Percentiles rank a stretch among this genome's conserved stretches.
These are phyloP conservation scores for Yarrowia keelungensis DNA, from an alignment of 805 yeast species.

Conservation along the genomic window DNA sequence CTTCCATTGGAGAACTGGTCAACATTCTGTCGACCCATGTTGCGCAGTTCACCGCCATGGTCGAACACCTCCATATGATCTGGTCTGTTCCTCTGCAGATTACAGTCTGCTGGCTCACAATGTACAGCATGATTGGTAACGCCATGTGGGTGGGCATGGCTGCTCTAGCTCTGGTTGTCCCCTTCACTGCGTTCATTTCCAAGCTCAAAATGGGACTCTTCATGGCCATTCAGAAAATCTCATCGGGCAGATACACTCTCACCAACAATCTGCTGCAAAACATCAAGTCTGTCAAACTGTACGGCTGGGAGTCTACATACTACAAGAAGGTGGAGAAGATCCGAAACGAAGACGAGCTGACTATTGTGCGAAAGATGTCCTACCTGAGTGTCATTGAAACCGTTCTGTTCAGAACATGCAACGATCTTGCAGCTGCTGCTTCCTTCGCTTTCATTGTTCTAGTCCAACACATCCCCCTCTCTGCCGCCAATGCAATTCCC, in stretches of 20 bases:
- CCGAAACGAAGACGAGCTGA: neutral
- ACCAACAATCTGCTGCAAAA: neutral
- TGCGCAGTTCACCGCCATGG: neutral
- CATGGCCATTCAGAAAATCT: neutral
- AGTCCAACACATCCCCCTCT: neutral
- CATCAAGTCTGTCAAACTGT: constrained; percentile 21
- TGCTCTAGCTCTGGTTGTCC: neutral
- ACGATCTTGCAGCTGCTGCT: neutral
- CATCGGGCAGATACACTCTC: neutral
- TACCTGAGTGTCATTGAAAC: neutral
- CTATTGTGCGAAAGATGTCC: neutral
- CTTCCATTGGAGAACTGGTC: neutral
- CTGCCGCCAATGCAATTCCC: neutral
- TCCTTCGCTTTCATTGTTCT: constrained; percentile 5
- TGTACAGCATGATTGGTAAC: constrained; percentile 10
- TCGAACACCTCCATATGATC: neutral
- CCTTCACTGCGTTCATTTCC: neutral
- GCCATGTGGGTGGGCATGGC: constrained; percentile 6
- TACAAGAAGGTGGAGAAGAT: neutral
- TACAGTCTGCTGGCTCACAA: neutral
- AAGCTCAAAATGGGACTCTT: neutral
- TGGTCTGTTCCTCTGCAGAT: neutral
- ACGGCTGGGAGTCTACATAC: neutral
- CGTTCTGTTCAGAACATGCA: neutral
- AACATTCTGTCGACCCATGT: neutral